phyloP scores from a whole-genome alignment of 495 filamentous ascomycete species.

The Pyronema omphalodes region DNA sequence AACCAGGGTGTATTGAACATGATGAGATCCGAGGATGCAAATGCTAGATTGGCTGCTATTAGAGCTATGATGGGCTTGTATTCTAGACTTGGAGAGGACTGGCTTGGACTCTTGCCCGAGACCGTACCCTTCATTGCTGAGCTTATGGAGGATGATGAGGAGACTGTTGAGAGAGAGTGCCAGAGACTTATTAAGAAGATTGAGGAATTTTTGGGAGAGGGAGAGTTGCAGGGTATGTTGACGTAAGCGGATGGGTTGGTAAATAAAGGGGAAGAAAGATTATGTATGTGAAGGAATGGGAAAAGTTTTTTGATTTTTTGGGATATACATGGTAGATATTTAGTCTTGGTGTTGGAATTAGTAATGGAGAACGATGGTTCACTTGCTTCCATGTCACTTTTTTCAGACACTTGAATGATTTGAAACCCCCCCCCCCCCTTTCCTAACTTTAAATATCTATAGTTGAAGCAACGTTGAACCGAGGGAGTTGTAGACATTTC shows the following conservation, averaged over 20 bases:
- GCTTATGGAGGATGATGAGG: conserved; percentile 87
- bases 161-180: conserved; percentile 73
- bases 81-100: conserved; percentile 67
- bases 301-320: too few relatives aligned
- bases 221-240: conserved; percentile 66
- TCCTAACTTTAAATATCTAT: too few relatives aligned
- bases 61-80: conserved; percentile 62
- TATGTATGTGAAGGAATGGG: background rate
- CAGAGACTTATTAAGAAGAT: conserved; percentile 72
- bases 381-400: too few relatives aligned
- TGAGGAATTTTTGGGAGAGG: conserved; percentile 71
- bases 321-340: too few relatives aligned
- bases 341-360: too few relatives aligned
- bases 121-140: conserved; percentile 91
- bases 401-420: too few relatives aligned
- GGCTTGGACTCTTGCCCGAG: conserved; percentile 74
- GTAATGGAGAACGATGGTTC: too few relatives aligned
- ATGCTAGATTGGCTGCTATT: conserved; percentile 56
- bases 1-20: conserved; percentile 57
- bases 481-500: too few relatives aligned
- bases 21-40: conserved; percentile 48
- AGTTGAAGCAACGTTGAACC: too few relatives aligned
- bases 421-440: too few relatives aligned
- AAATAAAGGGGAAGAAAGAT: background rate
- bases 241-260: conserved; percentile 31